Percentiles rank a stretch among this genome's conserved stretches.
phyloP scores from a whole-genome alignment of 2,329 filamentous ascomycete species.

The Sporothrix brunneoviolacea region DNA sequence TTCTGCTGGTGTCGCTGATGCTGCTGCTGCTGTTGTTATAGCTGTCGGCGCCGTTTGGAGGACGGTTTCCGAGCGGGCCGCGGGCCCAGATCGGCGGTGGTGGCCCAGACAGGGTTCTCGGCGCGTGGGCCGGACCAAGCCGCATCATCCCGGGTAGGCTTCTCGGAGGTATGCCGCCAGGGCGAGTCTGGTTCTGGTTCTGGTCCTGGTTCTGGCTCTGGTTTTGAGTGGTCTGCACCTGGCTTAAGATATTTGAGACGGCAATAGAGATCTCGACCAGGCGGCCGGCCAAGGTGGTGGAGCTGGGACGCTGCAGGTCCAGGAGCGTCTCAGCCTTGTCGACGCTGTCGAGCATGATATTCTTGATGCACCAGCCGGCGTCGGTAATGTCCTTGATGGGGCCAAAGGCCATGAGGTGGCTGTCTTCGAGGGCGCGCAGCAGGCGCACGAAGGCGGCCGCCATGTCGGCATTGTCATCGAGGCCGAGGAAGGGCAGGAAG shows the following conservation, averaged over 20 bases:
- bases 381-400: not conserved
- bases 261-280: slow-evolving; percentile 14
- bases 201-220: not conserved
- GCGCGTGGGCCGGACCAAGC: no score
- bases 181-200: no score
- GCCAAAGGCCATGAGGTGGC: not conserved
- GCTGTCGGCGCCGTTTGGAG: not conserved
- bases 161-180: no score
- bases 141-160: no score
- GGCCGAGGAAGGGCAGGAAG: slow-evolving; percentile 12
- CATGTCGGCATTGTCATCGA: slow-evolving; percentile 5
- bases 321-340: slow-evolving; percentile 12
- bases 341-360: slow-evolving; percentile 15
- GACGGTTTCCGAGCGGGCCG: no score
- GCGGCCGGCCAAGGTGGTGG: slow-evolving; percentile 10
- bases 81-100: not conserved
- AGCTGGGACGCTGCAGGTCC: not conserved
- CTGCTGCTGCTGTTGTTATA: not conserved
- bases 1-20: no score
- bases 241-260: not conserved
- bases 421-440: slow-evolving; percentile 13
- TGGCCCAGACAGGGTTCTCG: no score
- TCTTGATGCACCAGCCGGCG: slow-evolving; percentile 12
- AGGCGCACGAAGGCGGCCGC: not conserved
- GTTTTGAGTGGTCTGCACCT: not conserved